Evolutionary conservation across 2,329 filamentous ascomycete species (phyloP).

Genomic region (Rugonectria rugulosa): DNA sequence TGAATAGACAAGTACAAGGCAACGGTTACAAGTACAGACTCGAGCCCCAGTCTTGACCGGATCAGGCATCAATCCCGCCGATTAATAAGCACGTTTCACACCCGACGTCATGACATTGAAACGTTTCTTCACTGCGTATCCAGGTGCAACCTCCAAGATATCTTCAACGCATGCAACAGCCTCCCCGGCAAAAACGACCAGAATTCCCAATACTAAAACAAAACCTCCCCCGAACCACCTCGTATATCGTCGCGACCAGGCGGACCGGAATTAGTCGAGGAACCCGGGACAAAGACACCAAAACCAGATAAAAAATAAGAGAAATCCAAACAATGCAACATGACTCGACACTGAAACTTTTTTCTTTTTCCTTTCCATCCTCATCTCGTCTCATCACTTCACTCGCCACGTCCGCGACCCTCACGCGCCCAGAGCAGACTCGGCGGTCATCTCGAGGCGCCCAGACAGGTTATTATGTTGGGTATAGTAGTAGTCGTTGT

Average conservation of each 20-base stretch:
- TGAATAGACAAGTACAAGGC: too few species aligned
- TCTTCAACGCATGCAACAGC: slow-evolving; percentile 24
- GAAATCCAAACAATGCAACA: slow-evolving; percentile 29
- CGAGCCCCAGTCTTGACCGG: neutral
- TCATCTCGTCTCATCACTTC: slow-evolving; percentile 19
- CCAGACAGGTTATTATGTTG: slow-evolving; percentile 50
- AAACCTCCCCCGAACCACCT: slow-evolving; percentile 11
- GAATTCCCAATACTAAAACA: slow-evolving; percentile 23
- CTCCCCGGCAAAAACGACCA: slow-evolving; percentile 15
- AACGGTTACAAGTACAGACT: too few species aligned
- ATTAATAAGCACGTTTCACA: neutral
- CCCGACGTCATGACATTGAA: neutral
- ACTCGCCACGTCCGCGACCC: slow-evolving; percentile 26
- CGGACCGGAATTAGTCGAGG: slow-evolving; percentile 37
- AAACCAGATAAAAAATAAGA: slow-evolving; percentile 24
- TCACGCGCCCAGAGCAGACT: slow-evolving; percentile 28
- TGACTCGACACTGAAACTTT: slow-evolving; percentile 36
- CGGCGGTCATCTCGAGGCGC: slow-evolving; percentile 43
- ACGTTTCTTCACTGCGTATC: slow-evolving; percentile 16
- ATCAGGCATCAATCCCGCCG: neutral
- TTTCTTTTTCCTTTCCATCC: slow-evolving; percentile 38
- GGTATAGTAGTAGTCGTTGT: slow-evolving; percentile 50
- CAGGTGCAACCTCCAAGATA: slow-evolving; percentile 20
- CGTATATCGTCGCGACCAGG: slow-evolving; percentile 34
- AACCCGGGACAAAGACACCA: slow-evolving; percentile 22